phyloP scores from a whole-genome alignment of 1,284 basidiomycete species.

The Termitomyces sp. region DNA sequence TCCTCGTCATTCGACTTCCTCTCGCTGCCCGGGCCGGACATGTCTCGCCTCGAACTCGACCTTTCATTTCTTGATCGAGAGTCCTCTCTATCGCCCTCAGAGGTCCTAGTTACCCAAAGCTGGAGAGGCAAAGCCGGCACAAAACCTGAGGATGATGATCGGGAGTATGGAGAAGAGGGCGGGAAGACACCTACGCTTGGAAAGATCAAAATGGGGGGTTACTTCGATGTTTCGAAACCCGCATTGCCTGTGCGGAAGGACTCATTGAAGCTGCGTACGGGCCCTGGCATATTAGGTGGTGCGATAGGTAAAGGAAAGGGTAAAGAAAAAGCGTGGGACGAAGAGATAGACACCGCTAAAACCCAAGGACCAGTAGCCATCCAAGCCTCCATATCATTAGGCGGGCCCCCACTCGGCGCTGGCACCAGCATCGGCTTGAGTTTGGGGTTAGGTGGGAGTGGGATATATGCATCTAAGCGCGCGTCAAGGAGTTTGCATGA shows the following conservation, averaged over 20 bases:
- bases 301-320: constrained; percentile 2
- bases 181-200: constrained; percentile 18
- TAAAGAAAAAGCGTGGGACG: constrained; percentile 7
- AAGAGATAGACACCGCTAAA: constrained; percentile 11
- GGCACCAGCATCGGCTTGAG: not conserved
- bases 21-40: constrained; percentile 25
- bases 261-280: constrained; percentile 1
- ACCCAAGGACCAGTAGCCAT: constrained; percentile 1
- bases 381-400: constrained; percentile 2
- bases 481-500: constrained; percentile 52
- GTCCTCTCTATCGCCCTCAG: not conserved
- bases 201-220: not conserved
- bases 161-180: constrained; percentile 8
- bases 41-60: constrained; percentile 22
- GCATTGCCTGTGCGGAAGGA: not conserved
- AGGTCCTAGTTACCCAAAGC: not conserved
- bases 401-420: not conserved
- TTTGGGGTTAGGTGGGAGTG: constrained; percentile 9
- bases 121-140: constrained; percentile 19
- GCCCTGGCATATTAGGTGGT: not conserved
- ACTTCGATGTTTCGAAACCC: not conserved
- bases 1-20: not conserved
- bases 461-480: constrained; percentile 46
- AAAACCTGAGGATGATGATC: constrained; percentile 6
- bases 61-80: constrained; percentile 24